These are phyloP conservation scores for Lycium ferocissimum DNA, from an alignment of 257 asterid species.

Conservation along the genomic window DNA sequence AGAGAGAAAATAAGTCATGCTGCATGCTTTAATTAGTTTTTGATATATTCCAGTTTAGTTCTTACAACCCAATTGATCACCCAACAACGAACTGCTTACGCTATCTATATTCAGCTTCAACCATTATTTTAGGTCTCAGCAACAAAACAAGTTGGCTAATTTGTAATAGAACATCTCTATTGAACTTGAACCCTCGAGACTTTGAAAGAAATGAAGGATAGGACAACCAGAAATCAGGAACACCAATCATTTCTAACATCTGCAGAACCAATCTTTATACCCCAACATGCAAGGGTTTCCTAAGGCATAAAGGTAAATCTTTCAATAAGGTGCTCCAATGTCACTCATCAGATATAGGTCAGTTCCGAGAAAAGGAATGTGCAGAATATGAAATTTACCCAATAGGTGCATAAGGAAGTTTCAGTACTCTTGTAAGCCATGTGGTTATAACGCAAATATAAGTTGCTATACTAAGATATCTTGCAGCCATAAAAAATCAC, in stretches of 20 bases:
- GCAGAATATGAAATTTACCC: conserved; percentile 2
- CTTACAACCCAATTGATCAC: neutral
- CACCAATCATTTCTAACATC: neutral
- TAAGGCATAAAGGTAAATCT: neutral
- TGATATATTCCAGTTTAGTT: conserved; percentile 14
- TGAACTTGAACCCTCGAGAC: neutral
- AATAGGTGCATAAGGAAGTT: conserved; percentile 5
- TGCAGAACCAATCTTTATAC: neutral
- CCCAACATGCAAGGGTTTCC: conserved; percentile 8
- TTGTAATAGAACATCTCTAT: neutral
- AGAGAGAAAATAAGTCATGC: neutral
- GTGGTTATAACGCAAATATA: neutral
- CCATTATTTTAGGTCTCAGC: conserved; percentile 12
- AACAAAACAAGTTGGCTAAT: conserved; percentile 13
- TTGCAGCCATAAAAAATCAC: conserved; percentile 1
- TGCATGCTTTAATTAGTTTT: neutral
- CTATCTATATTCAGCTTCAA: neutral
- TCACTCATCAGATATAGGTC: neutral
- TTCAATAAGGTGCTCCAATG: conserved; percentile 13
- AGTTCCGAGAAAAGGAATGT: neutral
- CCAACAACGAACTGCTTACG: neutral
- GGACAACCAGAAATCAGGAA: conserved; percentile 1
- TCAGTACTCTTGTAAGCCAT: conserved; percentile 4
- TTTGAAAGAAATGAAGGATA: neutral
- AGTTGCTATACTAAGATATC: neutral